phyloP scores from a whole-genome alignment of 352 stramenopile genomes.

The Elongisporangium prolatum region DNA sequence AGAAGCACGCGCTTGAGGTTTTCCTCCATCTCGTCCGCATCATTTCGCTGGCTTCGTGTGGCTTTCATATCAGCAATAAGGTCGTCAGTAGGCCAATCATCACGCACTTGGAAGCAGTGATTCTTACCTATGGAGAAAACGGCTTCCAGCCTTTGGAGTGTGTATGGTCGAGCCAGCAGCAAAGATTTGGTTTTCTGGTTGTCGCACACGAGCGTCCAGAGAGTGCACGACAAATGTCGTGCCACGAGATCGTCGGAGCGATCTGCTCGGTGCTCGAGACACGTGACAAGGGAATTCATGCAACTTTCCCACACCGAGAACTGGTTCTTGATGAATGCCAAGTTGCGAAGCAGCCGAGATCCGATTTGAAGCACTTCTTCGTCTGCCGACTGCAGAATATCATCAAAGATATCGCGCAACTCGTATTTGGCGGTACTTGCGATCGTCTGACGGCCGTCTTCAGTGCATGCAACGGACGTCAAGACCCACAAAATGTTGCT shows the following conservation, averaged over 20 bases:
- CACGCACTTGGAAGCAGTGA: slow-evolving; percentile 7
- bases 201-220: slow-evolving; percentile 59
- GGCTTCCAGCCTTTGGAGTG: slow-evolving; percentile 30
- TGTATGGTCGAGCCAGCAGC: slow-evolving; percentile 21
- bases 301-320: slow-evolving; percentile 52
- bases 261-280: slow-evolving; percentile 6
- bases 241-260: neutral
- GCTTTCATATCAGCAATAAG: neutral
- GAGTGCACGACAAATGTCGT: slow-evolving; percentile 23
- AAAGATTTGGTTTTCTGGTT: slow-evolving; percentile 55
- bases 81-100: slow-evolving; percentile 8
- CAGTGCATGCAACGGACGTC: slow-evolving; percentile 25
- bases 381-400: slow-evolving; percentile 34
- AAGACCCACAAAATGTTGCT: slow-evolving; percentile 44
- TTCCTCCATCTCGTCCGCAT: slow-evolving; percentile 11
- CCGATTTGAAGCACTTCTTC: slow-evolving; percentile 20
- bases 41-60: neutral
- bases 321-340: slow-evolving; percentile 53
- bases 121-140: slow-evolving; percentile 4
- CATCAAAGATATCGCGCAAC: slow-evolving; percentile 35
- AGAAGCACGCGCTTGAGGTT: slow-evolving; percentile 23
- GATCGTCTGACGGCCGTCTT: slow-evolving; percentile 41
- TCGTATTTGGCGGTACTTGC: slow-evolving; percentile 23
- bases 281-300: slow-evolving; percentile 31
- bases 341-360: slow-evolving; percentile 50